phyloP scores from a whole-genome alignment of 305 asterid species.

The Lippia alba region DNA sequence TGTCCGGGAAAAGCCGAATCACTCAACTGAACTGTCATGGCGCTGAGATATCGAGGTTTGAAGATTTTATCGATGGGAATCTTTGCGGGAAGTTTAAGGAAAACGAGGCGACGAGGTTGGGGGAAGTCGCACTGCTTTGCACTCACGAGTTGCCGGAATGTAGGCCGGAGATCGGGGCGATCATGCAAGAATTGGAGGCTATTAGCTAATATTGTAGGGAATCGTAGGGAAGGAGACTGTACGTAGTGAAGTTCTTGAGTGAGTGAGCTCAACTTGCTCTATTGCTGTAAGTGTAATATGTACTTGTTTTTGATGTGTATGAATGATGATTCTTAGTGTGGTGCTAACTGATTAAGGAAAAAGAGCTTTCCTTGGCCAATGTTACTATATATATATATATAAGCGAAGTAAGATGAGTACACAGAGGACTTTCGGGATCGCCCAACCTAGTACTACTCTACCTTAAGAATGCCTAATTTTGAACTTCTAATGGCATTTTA shows the following conservation, averaged over 20 bases:
- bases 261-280: conserved; percentile 36
- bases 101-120: conserved; percentile 77
- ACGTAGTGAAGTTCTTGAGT: conserved; percentile 20
- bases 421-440: no score
- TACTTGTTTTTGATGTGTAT: conserved; percentile 30
- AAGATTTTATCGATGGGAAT: conserved; percentile 69
- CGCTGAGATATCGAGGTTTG: conserved; percentile 73
- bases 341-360: background rate
- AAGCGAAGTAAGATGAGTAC: no score
- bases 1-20: conserved; percentile 78
- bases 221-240: conserved; percentile 13
- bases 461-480: no score
- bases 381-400: no score
- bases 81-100: conserved; percentile 76
- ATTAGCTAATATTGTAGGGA: conserved; percentile 34
- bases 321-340: background rate
- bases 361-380: background rate
- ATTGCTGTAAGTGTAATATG: conserved; percentile 33
- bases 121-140: conserved; percentile 86
- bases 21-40: conserved; percentile 75
- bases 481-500: no score
- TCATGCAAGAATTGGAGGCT: conserved; percentile 68
- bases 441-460: no score
- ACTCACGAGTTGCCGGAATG: conserved; percentile 68
- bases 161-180: conserved; percentile 68